These are phyloP conservation scores for Globisporangium polare DNA, from an alignment of 352 stramenopile species.

Conservation along the genomic window DNA sequence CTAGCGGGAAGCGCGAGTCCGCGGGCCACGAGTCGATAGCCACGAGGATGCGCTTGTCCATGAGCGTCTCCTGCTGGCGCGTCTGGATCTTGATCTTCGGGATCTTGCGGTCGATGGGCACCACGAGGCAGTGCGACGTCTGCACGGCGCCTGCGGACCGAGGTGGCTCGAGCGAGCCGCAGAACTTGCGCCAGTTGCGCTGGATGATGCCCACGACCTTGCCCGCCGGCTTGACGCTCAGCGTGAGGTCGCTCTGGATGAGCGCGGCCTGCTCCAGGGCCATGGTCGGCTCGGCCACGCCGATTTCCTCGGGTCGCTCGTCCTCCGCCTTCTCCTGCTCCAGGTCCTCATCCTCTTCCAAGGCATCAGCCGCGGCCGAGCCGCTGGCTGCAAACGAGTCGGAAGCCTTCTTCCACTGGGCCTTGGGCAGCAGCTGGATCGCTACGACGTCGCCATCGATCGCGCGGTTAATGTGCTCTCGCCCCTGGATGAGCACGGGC, in stretches of 20 bases:
- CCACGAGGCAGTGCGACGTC: slow-evolving; percentile 64
- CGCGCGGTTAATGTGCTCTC: slow-evolving; percentile 94
- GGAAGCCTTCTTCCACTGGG: slow-evolving; percentile 71
- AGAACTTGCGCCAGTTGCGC: slow-evolving; percentile 93
- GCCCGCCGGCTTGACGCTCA: slow-evolving; percentile 66
- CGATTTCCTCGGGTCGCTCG: slow-evolving; percentile 24
- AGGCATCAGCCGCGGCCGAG: slow-evolving; percentile 30
- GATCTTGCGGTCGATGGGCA: slow-evolving; percentile 87
- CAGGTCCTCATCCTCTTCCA: slow-evolving; percentile 40
- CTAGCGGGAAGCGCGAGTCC: slow-evolving; percentile 88
- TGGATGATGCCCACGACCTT: slow-evolving; percentile 91
- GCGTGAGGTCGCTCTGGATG: slow-evolving; percentile 42
- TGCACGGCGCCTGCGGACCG: slow-evolving; percentile 33
- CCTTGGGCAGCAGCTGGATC: slow-evolving; percentile 90
- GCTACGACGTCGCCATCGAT: slow-evolving; percentile 98
- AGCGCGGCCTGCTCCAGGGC: slow-evolving; percentile 56
- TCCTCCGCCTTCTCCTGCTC: slow-evolving; percentile 30
- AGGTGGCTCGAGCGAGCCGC: slow-evolving; percentile 90
- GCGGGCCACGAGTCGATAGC: slow-evolving; percentile 94
- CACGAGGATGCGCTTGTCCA: slow-evolving; percentile 94
- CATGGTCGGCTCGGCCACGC: slow-evolving; percentile 64
- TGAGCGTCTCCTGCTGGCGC: slow-evolving; percentile 85
- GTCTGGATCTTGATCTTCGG: slow-evolving; percentile 95
- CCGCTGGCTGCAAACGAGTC: slow-evolving; percentile 60
- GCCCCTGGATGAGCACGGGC: slow-evolving; percentile 66